Evolutionary conservation across 352 stramenopile genomes (phyloP).

Genomic region (Thalassiosira mediterranea): DNA sequence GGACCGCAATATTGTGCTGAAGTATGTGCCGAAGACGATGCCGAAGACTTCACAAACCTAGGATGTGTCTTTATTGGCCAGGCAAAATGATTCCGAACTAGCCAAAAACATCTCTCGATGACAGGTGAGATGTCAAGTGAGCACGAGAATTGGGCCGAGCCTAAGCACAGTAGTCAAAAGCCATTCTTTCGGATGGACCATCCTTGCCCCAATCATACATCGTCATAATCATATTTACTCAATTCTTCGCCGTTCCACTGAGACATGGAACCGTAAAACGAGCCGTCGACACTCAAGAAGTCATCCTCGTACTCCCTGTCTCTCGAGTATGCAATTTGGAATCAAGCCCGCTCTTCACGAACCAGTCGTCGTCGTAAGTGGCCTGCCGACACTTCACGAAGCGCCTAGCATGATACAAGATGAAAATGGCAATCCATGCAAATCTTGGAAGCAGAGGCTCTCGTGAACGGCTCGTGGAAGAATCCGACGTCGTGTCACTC

Average conservation of each 20-base stretch:
- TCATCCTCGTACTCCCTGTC: constrained; percentile 32
- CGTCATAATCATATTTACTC: constrained; percentile 25
- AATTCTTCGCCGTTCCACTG: constrained; percentile 13
- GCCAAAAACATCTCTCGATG: too few species aligned
- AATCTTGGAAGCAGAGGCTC: not conserved
- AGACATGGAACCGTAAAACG: constrained; percentile 24
- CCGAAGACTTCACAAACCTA: too few species aligned
- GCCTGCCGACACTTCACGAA: constrained; percentile 10
- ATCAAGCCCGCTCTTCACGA: constrained; percentile 20
- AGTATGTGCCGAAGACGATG: too few species aligned
- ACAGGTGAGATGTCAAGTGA: too few species aligned
- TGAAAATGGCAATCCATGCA: constrained; percentile 26
- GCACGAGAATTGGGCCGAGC: too few species aligned
- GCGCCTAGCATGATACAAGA: constrained; percentile 24
- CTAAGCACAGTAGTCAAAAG: too few species aligned
- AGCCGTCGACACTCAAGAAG: constrained; percentile 21
- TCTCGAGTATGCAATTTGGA: constrained; percentile 19
- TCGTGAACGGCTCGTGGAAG: not conserved
- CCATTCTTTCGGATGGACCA: too few species aligned
- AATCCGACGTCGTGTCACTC: not conserved
- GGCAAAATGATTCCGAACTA: too few species aligned
- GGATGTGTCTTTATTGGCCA: too few species aligned
- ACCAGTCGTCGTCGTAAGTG: constrained; percentile 26
- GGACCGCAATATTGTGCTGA: too few species aligned
- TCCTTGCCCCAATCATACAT: constrained; percentile 1